Evolutionary conservation across 2,329 filamentous ascomycete species (phyloP).

Genomic region (Aspergillus sp.): DNA sequence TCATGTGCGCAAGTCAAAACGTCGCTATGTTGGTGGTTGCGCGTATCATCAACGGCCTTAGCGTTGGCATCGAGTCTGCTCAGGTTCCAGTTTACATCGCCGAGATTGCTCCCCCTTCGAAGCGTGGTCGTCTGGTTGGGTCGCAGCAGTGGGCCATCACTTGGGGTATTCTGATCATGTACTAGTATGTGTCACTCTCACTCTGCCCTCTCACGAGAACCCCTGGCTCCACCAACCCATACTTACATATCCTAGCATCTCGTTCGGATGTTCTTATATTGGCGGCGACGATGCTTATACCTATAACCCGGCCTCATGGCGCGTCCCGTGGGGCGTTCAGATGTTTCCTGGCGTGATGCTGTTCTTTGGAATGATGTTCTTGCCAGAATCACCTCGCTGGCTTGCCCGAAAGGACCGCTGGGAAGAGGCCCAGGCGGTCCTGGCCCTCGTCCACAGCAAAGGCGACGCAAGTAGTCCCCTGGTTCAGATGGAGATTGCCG

Average conservation of each 20-base stretch:
- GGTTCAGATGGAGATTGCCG: constrained; percentile 66
- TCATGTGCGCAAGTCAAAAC: constrained; percentile 61
- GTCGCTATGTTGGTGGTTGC: constrained; percentile 69
- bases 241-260: constrained; percentile 42
- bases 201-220: not conserved
- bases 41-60: constrained; percentile 67
- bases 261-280: constrained; percentile 61
- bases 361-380: constrained; percentile 51
- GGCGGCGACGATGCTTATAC: constrained; percentile 33
- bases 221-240: not conserved
- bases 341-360: constrained; percentile 60
- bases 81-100: constrained; percentile 70
- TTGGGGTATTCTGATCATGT: constrained; percentile 69
- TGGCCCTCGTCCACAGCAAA: constrained; percentile 60
- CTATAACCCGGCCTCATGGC: constrained; percentile 51
- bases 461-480: constrained; percentile 64
- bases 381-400: constrained; percentile 64
- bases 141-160: constrained; percentile 76
- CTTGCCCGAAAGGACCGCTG: constrained; percentile 61
- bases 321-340: constrained; percentile 64
- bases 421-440: constrained; percentile 51
- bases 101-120: constrained; percentile 59
- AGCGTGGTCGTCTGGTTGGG: constrained; percentile 64
- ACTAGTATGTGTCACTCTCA: constrained; percentile 44
- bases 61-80: constrained; percentile 70